A percentile compares a stretch with the other conserved stretches of the same genome.
Evolutionary conservation across 148 eudicot genomes (phyloP).

Genomic region (Fagopyrum esculentum): DNA sequence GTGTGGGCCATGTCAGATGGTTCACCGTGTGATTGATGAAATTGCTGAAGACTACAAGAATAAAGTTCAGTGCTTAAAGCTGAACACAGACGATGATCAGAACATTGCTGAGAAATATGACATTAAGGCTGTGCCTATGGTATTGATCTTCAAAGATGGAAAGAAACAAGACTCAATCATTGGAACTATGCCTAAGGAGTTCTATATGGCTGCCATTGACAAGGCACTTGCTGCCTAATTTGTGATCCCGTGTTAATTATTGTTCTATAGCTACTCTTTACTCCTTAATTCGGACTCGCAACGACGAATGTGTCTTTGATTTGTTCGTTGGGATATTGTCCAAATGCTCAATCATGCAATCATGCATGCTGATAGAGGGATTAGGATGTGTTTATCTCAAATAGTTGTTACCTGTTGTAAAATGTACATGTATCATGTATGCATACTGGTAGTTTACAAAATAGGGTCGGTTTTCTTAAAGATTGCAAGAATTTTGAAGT

Average conservation of each 20-base stretch:
- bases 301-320: not conserved
- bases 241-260: not conserved
- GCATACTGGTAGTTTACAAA: no score
- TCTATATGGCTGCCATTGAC: conserved; percentile 75
- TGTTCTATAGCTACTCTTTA: not conserved
- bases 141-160: conserved; percentile 84
- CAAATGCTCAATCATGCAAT: not conserved
- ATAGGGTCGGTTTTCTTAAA: no score
- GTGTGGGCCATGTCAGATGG: conserved; percentile 99
- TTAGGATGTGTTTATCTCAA: no score
- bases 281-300: not conserved
- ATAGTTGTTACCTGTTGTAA: no score
- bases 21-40: conserved; percentile 90
- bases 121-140: conserved; percentile 84
- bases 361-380: no score
- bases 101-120: conserved; percentile 61
- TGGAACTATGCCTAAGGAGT: conserved; percentile 97
- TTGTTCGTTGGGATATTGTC: not conserved
- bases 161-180: conserved; percentile 41
- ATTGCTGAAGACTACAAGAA: conserved; percentile 68
- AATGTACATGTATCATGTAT: no score
- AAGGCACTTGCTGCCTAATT: conserved; percentile 19
- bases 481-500: no score
- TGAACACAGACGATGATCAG: conserved; percentile 53
- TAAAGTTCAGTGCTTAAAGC: conserved; percentile 51